Percentiles rank a stretch among this genome's conserved stretches.
phyloP scores from a whole-genome alignment of 2,329 filamentous ascomycete genomes.

The Emericellopsis atlantica region DNA sequence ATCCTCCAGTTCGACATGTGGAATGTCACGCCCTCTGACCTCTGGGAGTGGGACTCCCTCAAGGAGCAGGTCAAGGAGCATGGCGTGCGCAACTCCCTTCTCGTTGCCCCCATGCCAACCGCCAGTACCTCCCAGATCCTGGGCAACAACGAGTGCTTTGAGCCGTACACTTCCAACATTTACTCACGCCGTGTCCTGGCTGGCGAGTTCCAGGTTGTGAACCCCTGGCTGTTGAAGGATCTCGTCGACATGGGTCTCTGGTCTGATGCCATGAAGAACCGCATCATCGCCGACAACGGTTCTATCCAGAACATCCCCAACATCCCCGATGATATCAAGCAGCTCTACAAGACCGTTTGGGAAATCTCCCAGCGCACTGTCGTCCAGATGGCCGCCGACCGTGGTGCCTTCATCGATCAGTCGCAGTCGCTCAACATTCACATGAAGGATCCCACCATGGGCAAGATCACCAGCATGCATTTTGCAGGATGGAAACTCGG shows the following conservation, averaged over 20 bases:
- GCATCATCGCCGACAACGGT: constrained; percentile 93
- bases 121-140: constrained; percentile 95
- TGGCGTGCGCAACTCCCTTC: constrained; percentile 87
- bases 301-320: constrained; percentile 96
- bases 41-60: constrained; percentile 90
- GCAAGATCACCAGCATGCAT: constrained; percentile 99
- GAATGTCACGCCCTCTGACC: constrained; percentile 81
- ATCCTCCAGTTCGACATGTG: constrained; percentile 99
- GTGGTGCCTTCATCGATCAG: constrained; percentile 97
- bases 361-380: constrained; percentile 95
- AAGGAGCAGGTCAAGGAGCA: constrained; percentile 87
- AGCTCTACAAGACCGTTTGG: constrained; percentile 98
- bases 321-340: constrained; percentile 91
- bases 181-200: constrained; percentile 97
- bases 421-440: constrained; percentile 99
- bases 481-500: constrained; percentile 98
- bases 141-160: constrained; percentile 99
- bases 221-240: constrained; percentile 97
- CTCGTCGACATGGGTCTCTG: constrained; percentile 95
- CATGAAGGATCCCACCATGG: constrained; percentile 98
- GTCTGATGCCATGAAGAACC: constrained; percentile 99
- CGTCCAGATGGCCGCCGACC: constrained; percentile 95
- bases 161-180: constrained; percentile 99
- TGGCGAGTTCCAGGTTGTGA: constrained; percentile 98
- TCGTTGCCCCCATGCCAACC: constrained; percentile 96